These are phyloP conservation scores for Clarireedia homoeocarpa DNA, from an alignment of 2,329 filamentous ascomycete species.

Conservation along the genomic window DNA sequence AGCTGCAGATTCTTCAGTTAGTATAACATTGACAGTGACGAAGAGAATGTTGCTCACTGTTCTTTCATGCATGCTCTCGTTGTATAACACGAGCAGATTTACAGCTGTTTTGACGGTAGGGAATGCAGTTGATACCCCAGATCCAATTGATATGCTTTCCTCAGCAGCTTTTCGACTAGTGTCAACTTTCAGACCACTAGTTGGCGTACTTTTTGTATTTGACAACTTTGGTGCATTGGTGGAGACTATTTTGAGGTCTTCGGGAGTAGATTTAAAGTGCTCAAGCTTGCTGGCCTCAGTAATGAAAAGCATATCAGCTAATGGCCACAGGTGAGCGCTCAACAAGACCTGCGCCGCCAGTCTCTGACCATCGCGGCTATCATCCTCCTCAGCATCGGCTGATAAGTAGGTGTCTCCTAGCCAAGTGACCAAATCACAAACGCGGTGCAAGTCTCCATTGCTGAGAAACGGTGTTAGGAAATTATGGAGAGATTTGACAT, in stretches of 20 bases:
- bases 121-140: constrained; percentile 49
- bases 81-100: constrained; percentile 53
- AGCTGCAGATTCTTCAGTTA: constrained; percentile 17
- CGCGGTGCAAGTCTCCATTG: constrained; percentile 22
- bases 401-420: constrained; percentile 26
- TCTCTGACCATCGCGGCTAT: constrained; percentile 21
- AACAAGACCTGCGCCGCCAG: constrained; percentile 23
- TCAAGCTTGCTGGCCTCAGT: constrained; percentile 26
- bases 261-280: constrained; percentile 23
- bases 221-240: not conserved
- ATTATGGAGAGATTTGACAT: constrained; percentile 23
- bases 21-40: not conserved
- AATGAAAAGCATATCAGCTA: constrained; percentile 26
- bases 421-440: constrained; percentile 26
- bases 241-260: constrained; percentile 20
- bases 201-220: not conserved
- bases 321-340: constrained; percentile 26
- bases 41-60: constrained; percentile 20
- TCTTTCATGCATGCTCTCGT: constrained; percentile 32
- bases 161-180: constrained; percentile 34
- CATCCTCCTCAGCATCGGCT: constrained; percentile 20
- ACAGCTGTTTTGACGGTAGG: constrained; percentile 50
- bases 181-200: constrained; percentile 5
- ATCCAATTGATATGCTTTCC: constrained; percentile 47
- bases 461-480: constrained; percentile 23